These are phyloP conservation scores for Scedosporium minutisporum DNA, from an alignment of 2,329 filamentous ascomycete genomes.

Conservation along the genomic window DNA sequence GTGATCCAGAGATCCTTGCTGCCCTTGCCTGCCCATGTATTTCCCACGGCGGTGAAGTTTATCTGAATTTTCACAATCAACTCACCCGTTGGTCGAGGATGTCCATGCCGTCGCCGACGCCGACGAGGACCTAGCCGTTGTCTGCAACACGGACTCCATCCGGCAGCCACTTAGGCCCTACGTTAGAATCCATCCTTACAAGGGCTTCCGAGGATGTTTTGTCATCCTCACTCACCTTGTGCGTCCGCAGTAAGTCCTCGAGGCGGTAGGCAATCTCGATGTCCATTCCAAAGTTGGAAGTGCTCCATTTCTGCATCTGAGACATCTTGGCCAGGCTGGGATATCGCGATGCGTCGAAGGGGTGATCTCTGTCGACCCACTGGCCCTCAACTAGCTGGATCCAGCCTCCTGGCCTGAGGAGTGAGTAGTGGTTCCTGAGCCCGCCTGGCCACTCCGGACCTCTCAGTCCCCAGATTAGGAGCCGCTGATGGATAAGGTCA, in stretches of 20 bases:
- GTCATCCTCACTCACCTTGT: too few relatives aligned
- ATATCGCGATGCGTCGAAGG: background rate
- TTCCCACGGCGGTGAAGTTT: too few relatives aligned
- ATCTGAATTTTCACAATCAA: too few relatives aligned
- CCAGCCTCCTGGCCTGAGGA: background rate
- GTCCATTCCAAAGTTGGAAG: background rate
- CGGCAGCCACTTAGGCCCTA: too few relatives aligned
- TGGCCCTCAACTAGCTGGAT: background rate
- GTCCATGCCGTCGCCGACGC: too few relatives aligned
- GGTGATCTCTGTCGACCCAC: background rate
- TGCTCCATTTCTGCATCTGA: background rate
- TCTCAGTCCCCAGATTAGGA: background rate
- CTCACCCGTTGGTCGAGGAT: too few relatives aligned
- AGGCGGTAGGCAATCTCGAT: background rate
- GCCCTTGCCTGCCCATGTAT: too few relatives aligned
- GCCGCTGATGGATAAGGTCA: background rate
- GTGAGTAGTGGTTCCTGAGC: background rate
- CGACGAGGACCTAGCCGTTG: too few relatives aligned
- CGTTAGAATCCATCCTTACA: too few relatives aligned
- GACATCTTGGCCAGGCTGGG: background rate
- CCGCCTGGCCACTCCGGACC: background rate
- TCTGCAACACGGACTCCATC: too few relatives aligned
- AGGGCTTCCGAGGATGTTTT: too few relatives aligned
- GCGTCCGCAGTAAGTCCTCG: background rate
- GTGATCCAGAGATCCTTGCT: too few relatives aligned